phyloP scores from a whole-genome alignment of 192 early-diverging fungal genomes.

The Pecoramyces ruminantium region DNA sequence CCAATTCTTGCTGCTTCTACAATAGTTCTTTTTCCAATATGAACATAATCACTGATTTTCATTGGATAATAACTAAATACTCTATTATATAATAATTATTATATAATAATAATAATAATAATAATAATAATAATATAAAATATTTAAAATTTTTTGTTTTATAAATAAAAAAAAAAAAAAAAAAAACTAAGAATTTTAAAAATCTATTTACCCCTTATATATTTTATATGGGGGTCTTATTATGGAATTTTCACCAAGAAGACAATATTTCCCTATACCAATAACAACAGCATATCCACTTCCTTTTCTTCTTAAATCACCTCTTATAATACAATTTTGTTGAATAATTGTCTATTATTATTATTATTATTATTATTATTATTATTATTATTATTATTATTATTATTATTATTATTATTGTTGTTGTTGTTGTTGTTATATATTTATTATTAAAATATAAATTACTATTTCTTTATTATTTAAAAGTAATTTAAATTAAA shows the following conservation, averaged over 20 bases:
- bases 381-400: no score
- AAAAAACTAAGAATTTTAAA: no score
- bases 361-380: no score
- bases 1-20: conserved; percentile 88
- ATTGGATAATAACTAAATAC: conserved; percentile 92
- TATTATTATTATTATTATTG: no score
- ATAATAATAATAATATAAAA: not conserved
- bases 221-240: conserved; percentile 90
- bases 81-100: conserved; percentile 16
- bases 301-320: conserved; percentile 80
- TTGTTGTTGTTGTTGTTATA: no score
- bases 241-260: conserved; percentile 53
- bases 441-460: no score
- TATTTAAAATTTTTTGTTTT: no score
- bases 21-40: conserved; percentile 70
- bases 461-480: no score
- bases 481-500: no score
- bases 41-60: conserved; percentile 88
- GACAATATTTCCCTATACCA: conserved; percentile 79
- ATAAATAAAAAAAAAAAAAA: not conserved
- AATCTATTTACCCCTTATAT: conserved; percentile 74
- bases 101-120: not conserved
- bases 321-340: conserved; percentile 75
- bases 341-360: conserved; percentile 95
- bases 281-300: conserved; percentile 73